phyloP scores from a whole-genome alignment of 352 stramenopile genomes.

The Phytopythium litorale region DNA sequence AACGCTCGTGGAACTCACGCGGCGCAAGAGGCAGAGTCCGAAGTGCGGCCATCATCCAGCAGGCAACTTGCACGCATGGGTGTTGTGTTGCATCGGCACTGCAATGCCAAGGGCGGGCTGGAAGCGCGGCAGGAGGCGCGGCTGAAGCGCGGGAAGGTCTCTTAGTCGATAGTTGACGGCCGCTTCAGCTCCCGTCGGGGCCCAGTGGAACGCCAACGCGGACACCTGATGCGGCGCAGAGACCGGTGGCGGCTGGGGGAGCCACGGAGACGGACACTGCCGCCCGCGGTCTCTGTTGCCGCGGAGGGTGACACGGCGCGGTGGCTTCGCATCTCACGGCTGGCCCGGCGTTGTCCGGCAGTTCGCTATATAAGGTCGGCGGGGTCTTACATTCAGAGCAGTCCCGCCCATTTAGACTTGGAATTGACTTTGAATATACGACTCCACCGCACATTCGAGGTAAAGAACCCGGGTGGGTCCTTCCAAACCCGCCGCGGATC shows the following conservation, averaged over 20 bases:
- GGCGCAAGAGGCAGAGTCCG: not conserved
- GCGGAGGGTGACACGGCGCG: not conserved
- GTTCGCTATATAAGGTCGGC: not conserved
- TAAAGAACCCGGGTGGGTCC: not conserved
- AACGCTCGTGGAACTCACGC: not conserved
- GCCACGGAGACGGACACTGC: not conserved
- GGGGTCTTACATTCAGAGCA: not conserved
- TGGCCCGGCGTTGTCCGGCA: not conserved
- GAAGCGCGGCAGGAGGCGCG: not conserved
- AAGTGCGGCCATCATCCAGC: not conserved
- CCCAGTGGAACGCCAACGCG: not conserved
- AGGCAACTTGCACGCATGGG: too few relatives aligned
- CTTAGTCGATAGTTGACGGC: not conserved
- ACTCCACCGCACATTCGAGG: not conserved
- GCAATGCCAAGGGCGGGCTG: too few relatives aligned
- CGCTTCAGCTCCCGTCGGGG: not conserved
- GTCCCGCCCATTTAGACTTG: not conserved
- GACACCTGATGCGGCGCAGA: not conserved
- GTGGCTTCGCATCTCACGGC: constrained; percentile 10
- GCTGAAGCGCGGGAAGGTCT: constrained; percentile 1
- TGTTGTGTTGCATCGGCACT: too few relatives aligned
- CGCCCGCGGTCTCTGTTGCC: not conserved
- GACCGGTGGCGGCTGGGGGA: not conserved
- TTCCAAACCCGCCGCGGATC: not conserved
- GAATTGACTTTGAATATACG: not conserved